Percentiles rank a stretch among this genome's conserved stretches.
Evolutionary conservation across 1,284 basidiomycete genomes (phyloP).

Genomic region (Serendipita sp.): DNA sequence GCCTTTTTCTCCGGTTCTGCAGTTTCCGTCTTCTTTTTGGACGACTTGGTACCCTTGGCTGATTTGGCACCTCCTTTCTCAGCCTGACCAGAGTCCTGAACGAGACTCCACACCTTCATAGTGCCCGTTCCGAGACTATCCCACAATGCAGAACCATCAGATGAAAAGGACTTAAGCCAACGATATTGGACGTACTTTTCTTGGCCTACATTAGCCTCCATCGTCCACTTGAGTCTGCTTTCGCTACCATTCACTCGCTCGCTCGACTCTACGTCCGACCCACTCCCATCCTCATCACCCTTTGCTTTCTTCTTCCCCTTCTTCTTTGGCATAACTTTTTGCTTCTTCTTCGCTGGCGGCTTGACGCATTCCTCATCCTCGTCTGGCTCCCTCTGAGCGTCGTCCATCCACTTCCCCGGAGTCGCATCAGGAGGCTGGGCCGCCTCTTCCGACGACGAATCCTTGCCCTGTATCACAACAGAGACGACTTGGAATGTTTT

Average conservation of each 20-base stretch:
- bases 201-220: slow-evolving; percentile 7
- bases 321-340: background rate
- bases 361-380: background rate
- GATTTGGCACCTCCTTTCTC: background rate
- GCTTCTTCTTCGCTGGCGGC: background rate
- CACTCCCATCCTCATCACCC: background rate
- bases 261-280: background rate
- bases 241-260: background rate
- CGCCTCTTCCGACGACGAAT: background rate
- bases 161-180: background rate
- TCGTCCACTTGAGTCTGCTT: slow-evolving; percentile 8
- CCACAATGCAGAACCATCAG: background rate
- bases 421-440: background rate
- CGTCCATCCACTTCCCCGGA: slow-evolving; percentile 1
- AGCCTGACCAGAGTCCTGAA: background rate
- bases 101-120: background rate
- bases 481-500: slow-evolving; percentile 75
- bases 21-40: background rate
- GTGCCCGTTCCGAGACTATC: background rate
- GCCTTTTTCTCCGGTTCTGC: background rate
- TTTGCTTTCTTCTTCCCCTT: background rate
- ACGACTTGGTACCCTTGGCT: too few species aligned
- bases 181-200: slow-evolving; percentile 6
- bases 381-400: background rate
- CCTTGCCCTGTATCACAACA: slow-evolving; percentile 13